Percentiles rank a stretch among this genome's conserved stretches.
These are phyloP conservation scores for Fibroporia radiculosa DNA, from an alignment of 768 basidiomycete species.

Conservation along the genomic window DNA sequence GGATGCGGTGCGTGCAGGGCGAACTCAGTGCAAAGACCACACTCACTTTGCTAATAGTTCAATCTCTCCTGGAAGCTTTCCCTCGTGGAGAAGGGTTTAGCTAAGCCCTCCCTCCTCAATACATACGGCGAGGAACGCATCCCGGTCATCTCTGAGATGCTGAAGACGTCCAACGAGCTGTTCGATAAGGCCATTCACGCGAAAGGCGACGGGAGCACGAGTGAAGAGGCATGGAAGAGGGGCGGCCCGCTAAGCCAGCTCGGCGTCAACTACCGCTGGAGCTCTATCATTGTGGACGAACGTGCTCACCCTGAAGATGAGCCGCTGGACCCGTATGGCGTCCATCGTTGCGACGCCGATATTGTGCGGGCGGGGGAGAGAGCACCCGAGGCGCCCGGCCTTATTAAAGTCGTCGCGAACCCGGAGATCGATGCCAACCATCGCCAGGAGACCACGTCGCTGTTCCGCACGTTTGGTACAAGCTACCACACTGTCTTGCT, in stretches of 20 bases:
- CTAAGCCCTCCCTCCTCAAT: slow-evolving; percentile 17
- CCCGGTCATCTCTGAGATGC: slow-evolving; percentile 23
- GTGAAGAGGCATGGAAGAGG: background rate
- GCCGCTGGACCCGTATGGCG: slow-evolving; percentile 1
- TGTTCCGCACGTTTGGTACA: slow-evolving; percentile 24
- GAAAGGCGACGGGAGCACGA: background rate
- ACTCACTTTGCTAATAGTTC: slow-evolving; percentile 9
- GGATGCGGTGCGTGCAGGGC: slow-evolving; percentile 15
- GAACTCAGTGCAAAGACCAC: background rate
- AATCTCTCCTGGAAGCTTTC: slow-evolving; percentile 26
- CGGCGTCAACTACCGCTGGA: slow-evolving; percentile 44
- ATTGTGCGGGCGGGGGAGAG: slow-evolving; percentile 36
- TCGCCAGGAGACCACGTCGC: slow-evolving; percentile 9
- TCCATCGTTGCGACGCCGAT: background rate
- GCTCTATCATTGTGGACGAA: slow-evolving; percentile 36
- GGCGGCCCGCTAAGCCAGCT: slow-evolving; percentile 29
- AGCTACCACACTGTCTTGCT: slow-evolving; percentile 25
- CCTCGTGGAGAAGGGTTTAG: slow-evolving; percentile 20
- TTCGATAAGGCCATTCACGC: background rate
- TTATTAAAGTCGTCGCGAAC: slow-evolving; percentile 3
- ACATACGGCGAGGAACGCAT: slow-evolving; percentile 24
- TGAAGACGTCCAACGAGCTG: slow-evolving; percentile 16
- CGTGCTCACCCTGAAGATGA: background rate
- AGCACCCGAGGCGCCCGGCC: slow-evolving; percentile 36
- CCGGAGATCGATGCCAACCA: slow-evolving; percentile 3